Evolutionary conservation across 192 early-diverging fungal species (phyloP).

Genomic region (Podila horticola): DNA sequence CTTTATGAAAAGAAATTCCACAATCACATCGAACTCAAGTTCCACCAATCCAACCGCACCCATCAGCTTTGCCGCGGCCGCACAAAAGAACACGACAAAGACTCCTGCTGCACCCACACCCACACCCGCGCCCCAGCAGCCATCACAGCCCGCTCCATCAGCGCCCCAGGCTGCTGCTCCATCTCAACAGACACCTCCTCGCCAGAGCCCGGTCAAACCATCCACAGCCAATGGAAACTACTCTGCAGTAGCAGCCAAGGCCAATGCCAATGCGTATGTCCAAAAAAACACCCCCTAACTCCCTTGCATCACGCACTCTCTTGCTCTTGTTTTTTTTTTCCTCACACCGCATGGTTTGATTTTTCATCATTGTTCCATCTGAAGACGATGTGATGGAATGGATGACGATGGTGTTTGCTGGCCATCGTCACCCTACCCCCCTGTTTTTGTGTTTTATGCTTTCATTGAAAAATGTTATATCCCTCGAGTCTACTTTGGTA

Average conservation of each 20-base stretch:
- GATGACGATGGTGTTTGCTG: no score
- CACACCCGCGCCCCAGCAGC: slow-evolving; percentile 5
- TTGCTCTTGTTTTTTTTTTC: not conserved
- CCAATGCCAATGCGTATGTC: slow-evolving; percentile 46
- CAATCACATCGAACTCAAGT: slow-evolving; percentile 10
- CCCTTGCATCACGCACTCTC: not conserved
- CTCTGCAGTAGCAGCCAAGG: slow-evolving; percentile 51
- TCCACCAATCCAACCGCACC: slow-evolving; percentile 35
- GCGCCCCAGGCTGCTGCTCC: slow-evolving; percentile 38
- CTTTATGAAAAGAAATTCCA: slow-evolving; percentile 50
- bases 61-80: slow-evolving; percentile 54
- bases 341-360: no score
- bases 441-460: no score
- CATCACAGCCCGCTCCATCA: slow-evolving; percentile 3
- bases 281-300: not conserved
- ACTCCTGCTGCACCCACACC: slow-evolving; percentile 12
- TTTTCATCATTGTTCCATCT: no score
- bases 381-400: no score
- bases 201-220: slow-evolving; percentile 23
- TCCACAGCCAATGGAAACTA: slow-evolving; percentile 50
- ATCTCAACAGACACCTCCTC: slow-evolving; percentile 9
- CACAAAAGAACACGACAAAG: slow-evolving; percentile 45
- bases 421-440: no score
- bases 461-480: no score
- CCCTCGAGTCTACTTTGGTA: no score